These are phyloP conservation scores for Moricandia arvensis DNA, from an alignment of 345 rosid genomes.

Conservation along the genomic window DNA sequence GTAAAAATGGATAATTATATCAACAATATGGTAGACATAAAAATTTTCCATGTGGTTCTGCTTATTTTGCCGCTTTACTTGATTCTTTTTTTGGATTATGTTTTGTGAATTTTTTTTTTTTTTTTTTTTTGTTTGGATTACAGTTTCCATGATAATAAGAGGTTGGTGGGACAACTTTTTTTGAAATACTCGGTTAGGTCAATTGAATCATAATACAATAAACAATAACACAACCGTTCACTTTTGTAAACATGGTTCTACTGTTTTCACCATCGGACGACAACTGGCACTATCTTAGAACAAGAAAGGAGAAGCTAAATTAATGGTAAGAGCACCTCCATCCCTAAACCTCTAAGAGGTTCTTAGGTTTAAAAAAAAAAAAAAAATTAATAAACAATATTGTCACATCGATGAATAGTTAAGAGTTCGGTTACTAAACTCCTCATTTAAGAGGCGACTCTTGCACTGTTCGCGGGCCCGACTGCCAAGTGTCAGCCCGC, in stretches of 20 bases:
- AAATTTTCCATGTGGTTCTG: too few relatives aligned
- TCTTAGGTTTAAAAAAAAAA: too few relatives aligned
- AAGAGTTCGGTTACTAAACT: too few relatives aligned
- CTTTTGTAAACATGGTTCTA: background rate
- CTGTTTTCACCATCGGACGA: background rate
- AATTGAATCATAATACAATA: background rate
- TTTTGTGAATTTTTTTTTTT: background rate
- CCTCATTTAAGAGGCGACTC: too few relatives aligned
- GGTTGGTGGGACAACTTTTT: background rate
- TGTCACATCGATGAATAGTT: too few relatives aligned
- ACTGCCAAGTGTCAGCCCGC: too few relatives aligned
- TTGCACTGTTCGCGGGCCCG: too few relatives aligned
- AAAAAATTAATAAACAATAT: too few relatives aligned
- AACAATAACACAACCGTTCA: background rate
- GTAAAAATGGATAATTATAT: too few relatives aligned
- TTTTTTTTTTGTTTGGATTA: background rate
- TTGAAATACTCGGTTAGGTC: background rate
- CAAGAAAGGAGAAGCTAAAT: conserved; percentile 15
- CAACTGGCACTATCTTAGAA: conserved; percentile 3
- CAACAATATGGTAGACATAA: too few relatives aligned
- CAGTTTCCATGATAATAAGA: background rate
- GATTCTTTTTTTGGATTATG: background rate
- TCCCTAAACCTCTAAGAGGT: too few relatives aligned
- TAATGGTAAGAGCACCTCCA: too few relatives aligned
- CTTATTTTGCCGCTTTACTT: background rate